Evolutionary conservation across 805 yeast species (phyloP), one percentile per base, ranked within the genome.

Genomic region (Starmerella powellii): DNA sequence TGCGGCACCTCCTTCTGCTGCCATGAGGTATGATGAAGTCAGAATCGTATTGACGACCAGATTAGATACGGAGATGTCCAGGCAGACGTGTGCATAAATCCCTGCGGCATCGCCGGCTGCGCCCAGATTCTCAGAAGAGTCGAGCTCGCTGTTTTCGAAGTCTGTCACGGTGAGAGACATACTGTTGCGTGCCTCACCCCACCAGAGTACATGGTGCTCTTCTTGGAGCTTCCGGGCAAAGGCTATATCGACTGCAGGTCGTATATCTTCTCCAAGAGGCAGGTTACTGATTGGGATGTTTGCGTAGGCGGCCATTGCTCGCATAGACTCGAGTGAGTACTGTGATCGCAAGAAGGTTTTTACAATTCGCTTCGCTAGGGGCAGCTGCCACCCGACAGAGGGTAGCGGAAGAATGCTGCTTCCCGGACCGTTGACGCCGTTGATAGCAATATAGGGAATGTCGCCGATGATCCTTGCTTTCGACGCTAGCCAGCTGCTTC

Each of bases 211-310:
- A 31, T 82, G 72, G 46, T 76, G 74, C 37, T 74, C 72, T 36
- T 74, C 69, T 16, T 66, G 66, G 42, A 91, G 67, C 39, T 77
- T 68, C 54, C 98, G 68, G 0, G 97, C 94, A 59, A 84, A 91
- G 42, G 77, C 77, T 32, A 88, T 71, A 60, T 91, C 99, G 45
- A 88, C 80, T 53, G 86, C 65, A 52, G 74, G 82, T 0, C 82
- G 78, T 61, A 78, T 68, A 49, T 83, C 80, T 44, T 81, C 88
- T 1, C 49, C 44, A n/a, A 76, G 67, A 48, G 76, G 77, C 49
- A 88, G 62, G 55, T 91, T 88, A 56, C 97, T 84, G 28, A 91
- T 57, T 2, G 98, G 98, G 38, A 91, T 72, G 42, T 80, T 77
- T 31, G 88, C 74, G 56, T 80, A 84, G 44, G 71, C 69, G 0